Evolutionary conservation across 1,284 basidiomycete genomes (phyloP), one percentile per base, ranked within the genome.

Genomic region (Melanopsichium pennsylvanicum): DNA sequence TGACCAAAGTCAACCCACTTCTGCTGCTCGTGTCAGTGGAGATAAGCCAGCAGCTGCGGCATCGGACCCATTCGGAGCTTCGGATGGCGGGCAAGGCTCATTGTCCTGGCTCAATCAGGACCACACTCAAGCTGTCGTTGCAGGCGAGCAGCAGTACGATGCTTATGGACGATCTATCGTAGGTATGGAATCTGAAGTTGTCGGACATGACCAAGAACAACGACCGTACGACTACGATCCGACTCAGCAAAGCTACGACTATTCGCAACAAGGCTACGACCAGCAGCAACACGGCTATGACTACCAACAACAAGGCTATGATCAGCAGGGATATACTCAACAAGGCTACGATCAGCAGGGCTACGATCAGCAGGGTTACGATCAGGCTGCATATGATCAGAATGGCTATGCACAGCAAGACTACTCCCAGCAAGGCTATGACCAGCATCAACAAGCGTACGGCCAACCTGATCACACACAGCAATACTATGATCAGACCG

Each of bases 1-100:
- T 2, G 50, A 64, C 8, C 57, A 57, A 11, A 11, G 5, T 12
- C 32, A 36, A 11, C 33, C 22, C 18, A 13, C 39, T 8, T 27
- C 31, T 12, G 23, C 54, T 38, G 34, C 42, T 19, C 26, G 8
- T 11, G 22, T 22, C 1, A 38, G 46, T 16, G 54, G 18, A 15
- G 39, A 44, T 12, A 23, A 29, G 3, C 9, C 32, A 13, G 15
- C 40, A 9, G 12, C 37, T 13, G 25, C 42, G 16, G 35, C 23
- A 12, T 37, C 61, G 13, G 64, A 58, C 43, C 59, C 64, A 0
- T 68, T 68, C 15, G 54, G 15, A n/a, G 48, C 37, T 18, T 2
- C 41, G 12, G 49, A 46, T 12, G 58, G 66, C 32, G 56, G 59
- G n/a, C 59, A 69, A 36, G 55, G 47, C n/a, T 59, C 55, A 4